Conservation (phyloP, 805 yeast genomes). For the Wickerhamiella azymoides region DNA sequence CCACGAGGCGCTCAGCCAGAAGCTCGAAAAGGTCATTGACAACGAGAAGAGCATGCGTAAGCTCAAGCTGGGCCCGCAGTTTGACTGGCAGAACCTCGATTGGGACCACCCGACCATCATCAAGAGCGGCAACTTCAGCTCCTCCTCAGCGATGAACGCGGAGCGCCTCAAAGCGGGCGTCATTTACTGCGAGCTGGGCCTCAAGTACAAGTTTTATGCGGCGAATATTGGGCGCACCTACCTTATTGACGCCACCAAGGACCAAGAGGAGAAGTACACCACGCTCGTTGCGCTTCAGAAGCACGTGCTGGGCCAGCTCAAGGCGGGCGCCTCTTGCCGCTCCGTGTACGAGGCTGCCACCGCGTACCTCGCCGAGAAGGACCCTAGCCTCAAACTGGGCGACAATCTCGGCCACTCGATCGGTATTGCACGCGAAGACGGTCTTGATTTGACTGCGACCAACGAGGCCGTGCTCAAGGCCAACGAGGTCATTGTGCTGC, state of each 20-base stretch:
- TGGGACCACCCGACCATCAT: slow-evolving; percentile 91
- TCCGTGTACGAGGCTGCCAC: slow-evolving; percentile 52
- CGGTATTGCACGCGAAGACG: slow-evolving; percentile 81
- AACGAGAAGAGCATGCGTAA: slow-evolving; percentile 57
- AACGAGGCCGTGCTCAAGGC: slow-evolving; percentile 52
- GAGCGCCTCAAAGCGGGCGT: slow-evolving; percentile 59
- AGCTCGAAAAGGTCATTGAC: slow-evolving; percentile 69
- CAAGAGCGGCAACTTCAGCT: slow-evolving; percentile 72
- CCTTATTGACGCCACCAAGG: slow-evolving; percentile 73
- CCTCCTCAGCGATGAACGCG: slow-evolving; percentile 64
- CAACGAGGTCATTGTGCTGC: slow-evolving; percentile 62
- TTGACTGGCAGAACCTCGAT: slow-evolving; percentile 64
- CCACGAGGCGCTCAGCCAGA: slow-evolving; percentile 58
- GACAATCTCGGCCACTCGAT: slow-evolving; percentile 78
- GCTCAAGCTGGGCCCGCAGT: slow-evolving; percentile 45
- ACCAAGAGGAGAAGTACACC: slow-evolving; percentile 67
- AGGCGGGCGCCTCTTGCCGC: slow-evolving; percentile 54
- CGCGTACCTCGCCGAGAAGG: slow-evolving; percentile 43
- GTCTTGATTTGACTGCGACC: slow-evolving; percentile 57
- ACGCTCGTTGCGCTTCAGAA: slow-evolving; percentile 57
- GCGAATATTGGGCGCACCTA: slow-evolving; percentile 80
- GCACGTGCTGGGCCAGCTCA: slow-evolving; percentile 45
- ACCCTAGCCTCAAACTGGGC: slow-evolving; percentile 58
- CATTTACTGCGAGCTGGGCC: slow-evolving; percentile 69
- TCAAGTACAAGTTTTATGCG: slow-evolving; percentile 79